Evolutionary conservation across 768 basidiomycete species (phyloP), one percentile per base, ranked within the genome.

Genomic region (Macrolepiota fuliginosa): DNA sequence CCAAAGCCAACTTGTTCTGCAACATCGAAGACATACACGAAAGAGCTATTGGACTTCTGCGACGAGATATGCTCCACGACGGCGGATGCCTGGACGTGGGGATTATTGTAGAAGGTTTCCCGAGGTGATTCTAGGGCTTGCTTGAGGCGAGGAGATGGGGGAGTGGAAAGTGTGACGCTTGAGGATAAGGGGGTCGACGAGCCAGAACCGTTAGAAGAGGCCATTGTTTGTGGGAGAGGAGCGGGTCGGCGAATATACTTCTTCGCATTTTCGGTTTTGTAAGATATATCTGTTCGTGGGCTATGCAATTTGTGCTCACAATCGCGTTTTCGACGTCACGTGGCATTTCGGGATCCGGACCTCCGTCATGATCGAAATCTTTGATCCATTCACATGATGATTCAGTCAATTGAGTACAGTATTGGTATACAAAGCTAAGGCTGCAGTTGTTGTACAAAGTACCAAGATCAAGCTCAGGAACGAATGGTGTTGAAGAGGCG

Each of bases 1-100:
- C 92, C 92, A 68, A 94, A 90, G 36, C 92, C 92, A n/a, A 81
- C 82, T 69, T 93, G 90, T 66, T 90, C 87, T 19, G 93, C 91
- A 58, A 93, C 80, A 67, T 94, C 92, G 68, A 91, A 94, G 46
- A 92, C 72, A 71, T 92, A 92, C 61, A 94, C 83, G 17, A 83
- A 75, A 19, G 90, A 90, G 72, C 82, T 90, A 27, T 79, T 71
- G 7, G 74, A 71, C 1, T 76, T 64, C 42, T 81, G 81, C 9
- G 89, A 88, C 5, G 90, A 79, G 40, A 92, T 73, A 62, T 80
- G 84, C 75, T 94, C 92, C 55, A 94, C 76, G 61, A 87, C 69
- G 22, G 82, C 81, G 17, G 88, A 90, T 17, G 89, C 84, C 3
- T 83, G 79, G 46, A 79, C 65, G 27, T 73, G 75, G 29, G 80